Evolutionary conservation across 331 rosid genomes (phyloP), one percentile per base, ranked within the genome.

Genomic region (Saraca asoca): DNA sequence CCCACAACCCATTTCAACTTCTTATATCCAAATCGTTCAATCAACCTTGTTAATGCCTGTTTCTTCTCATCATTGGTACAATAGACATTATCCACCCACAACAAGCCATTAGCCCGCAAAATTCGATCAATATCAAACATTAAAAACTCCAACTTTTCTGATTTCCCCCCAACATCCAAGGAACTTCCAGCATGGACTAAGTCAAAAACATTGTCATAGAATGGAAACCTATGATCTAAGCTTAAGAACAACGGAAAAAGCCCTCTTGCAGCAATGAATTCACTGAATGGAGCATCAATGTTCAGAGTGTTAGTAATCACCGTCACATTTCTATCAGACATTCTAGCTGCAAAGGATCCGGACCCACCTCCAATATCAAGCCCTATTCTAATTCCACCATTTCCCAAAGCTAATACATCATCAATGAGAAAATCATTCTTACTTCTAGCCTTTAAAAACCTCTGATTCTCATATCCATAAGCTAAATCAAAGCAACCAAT

Each of bases 1-100:
- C 96, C 97, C 44, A 83, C 87, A 20, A 83, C 97, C 98, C 97
- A 93, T 70, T 93, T 93, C 72, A 90, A 84, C 78, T 85, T 93
- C 12, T 83, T 90, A 71, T 85, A 93, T 58, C 98, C 98, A 62
- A 90, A 93, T 66, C 78, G 66, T 77, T 93, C 98, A 3, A 93
- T 90, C 83, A 93, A 72, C 69, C 91, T 79, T 5, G 98, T 90
- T 17, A 93, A 59, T 7, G 43, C 90, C 38, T 44, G 75, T 35
- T 88, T 90, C 91, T 74, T 93, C 72, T 88, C 96, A 18, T 87
- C 95, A 77, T 81, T 70, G 5, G 78, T 75, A 76, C 85, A 86
- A 48, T 65, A 85, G 17, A 85, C 84, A 81, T 88, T 93, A 67
- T 93, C 98, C 55, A 93, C 29, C 98, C 98, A 93, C 54, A 93